Conservation (phyloP, 2,329 filamentous ascomycete species). For the Ceratocystis diversiconidia region DNA sequence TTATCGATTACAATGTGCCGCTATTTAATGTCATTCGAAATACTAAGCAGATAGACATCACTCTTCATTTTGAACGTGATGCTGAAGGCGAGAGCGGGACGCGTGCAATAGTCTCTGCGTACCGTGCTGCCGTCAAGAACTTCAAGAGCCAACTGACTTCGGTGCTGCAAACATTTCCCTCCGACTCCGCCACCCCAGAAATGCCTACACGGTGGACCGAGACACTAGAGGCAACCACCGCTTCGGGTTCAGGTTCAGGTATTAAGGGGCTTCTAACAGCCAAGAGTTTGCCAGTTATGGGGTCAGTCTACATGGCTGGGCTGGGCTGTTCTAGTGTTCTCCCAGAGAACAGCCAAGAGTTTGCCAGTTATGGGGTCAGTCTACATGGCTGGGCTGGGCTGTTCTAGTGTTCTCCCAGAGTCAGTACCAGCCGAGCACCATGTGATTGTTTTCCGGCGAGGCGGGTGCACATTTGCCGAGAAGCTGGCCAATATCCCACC, state of each 20-base stretch:
- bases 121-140: conserved; percentile 19
- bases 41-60: conserved; percentile 55
- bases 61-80: conserved; percentile 35
- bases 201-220: conserved; percentile 10
- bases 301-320: conserved; percentile 53
- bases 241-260: conserved; percentile 39
- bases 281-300: conserved; percentile 27
- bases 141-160: conserved; percentile 18
- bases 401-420: conserved; percentile 43
- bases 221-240: conserved; percentile 11
- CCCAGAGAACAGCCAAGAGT: conserved; percentile 30
- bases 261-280: conserved; percentile 43
- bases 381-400: conserved; percentile 57
- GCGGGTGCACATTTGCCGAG: conserved; percentile 67
- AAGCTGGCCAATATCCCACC: conserved; percentile 79
- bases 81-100: conserved; percentile 12
- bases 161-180: conserved; percentile 17
- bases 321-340: conserved; percentile 48
- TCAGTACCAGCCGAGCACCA: conserved; percentile 45
- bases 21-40: conserved; percentile 72
- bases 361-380: conserved; percentile 30
- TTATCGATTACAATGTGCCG: conserved; percentile 64
- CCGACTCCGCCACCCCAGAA: conserved; percentile 4
- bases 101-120: conserved; percentile 18
- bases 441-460: conserved; percentile 67